Percentiles rank a stretch among this genome's conserved stretches.
phyloP scores from a whole-genome alignment of 2,329 filamentous ascomycete species.

The Fusarium ambrosium region DNA sequence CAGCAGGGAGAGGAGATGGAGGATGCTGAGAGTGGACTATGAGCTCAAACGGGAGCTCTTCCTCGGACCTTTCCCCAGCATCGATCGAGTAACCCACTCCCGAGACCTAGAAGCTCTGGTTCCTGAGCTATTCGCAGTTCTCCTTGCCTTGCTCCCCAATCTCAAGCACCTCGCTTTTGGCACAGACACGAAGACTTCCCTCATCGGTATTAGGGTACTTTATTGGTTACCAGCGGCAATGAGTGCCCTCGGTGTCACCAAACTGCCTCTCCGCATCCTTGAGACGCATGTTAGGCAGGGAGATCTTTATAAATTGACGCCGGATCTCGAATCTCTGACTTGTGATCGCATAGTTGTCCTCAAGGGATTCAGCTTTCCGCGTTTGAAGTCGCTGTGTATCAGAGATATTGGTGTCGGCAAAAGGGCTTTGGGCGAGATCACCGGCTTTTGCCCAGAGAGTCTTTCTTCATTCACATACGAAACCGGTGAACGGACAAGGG shows the following conservation, averaged over 20 bases:
- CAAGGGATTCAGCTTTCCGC: slow-evolving; percentile 3
- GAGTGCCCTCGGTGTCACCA: slow-evolving; percentile 5
- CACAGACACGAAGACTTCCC: background rate
- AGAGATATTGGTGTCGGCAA: background rate
- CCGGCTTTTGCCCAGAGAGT: background rate
- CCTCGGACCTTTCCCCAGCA: background rate
- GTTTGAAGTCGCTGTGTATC: slow-evolving; percentile 13
- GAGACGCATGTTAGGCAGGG: background rate
- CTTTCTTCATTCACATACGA: slow-evolving; percentile 28
- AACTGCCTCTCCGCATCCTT: slow-evolving; percentile 15
- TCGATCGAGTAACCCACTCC: background rate
- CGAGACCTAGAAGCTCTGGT: background rate
- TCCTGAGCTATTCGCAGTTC: background rate
- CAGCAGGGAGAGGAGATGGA: background rate
- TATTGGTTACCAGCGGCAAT: slow-evolving; percentile 3
- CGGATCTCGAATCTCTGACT: slow-evolving; percentile 19
- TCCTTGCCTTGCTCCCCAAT: slow-evolving; percentile 13
- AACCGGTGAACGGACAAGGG: background rate
- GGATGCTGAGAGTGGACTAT: background rate
- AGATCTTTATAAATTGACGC: background rate
- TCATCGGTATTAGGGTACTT: background rate
- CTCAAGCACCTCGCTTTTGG: slow-evolving; percentile 12
- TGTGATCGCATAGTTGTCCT: background rate
- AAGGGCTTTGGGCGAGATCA: background rate
- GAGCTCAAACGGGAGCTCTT: background rate